Percentiles rank a stretch among this genome's conserved stretches.
These are phyloP conservation scores for Hortiboletus flavorubellus DNA, from an alignment of 768 basidiomycete species.

Conservation along the genomic window DNA sequence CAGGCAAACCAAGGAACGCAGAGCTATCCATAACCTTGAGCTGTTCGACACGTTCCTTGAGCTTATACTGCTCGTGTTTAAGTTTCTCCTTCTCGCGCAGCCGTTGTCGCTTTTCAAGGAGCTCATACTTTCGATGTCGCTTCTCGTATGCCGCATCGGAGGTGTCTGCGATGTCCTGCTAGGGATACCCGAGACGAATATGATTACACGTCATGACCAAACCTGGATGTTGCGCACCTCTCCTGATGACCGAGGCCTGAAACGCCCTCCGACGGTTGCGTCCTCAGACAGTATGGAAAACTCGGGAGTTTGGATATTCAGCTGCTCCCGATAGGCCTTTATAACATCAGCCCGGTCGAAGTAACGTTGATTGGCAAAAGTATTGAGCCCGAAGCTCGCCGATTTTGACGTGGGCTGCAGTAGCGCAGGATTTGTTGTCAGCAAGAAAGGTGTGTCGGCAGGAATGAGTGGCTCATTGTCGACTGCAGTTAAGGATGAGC, in stretches of 20 bases:
- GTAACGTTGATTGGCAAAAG: slow-evolving; percentile 63
- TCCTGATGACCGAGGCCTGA: slow-evolving; percentile 64
- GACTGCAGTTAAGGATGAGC: slow-evolving; percentile 39
- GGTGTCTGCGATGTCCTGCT: slow-evolving; percentile 58
- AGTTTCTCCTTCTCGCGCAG: slow-evolving; percentile 89
- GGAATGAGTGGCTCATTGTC: slow-evolving; percentile 75
- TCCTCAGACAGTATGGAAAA: slow-evolving; percentile 47
- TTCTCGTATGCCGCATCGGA: slow-evolving; percentile 80
- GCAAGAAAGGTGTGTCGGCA: slow-evolving; percentile 56
- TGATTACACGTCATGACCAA: slow-evolving; percentile 4
- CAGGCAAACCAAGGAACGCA: slow-evolving; percentile 63
- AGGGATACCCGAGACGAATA: slow-evolving; percentile 5
- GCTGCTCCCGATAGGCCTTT: slow-evolving; percentile 64
- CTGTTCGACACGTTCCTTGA: slow-evolving; percentile 86
- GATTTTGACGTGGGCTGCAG: slow-evolving; percentile 40
- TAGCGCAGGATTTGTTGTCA: slow-evolving; percentile 68
- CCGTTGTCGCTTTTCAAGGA: slow-evolving; percentile 80
- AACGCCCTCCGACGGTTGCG: slow-evolving; percentile 60
- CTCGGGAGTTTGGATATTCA: slow-evolving; percentile 75
- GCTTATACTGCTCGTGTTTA: slow-evolving; percentile 87
- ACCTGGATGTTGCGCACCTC: slow-evolving; percentile 51
- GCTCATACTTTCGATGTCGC: slow-evolving; percentile 83
- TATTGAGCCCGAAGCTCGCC: slow-evolving; percentile 47
- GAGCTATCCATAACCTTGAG: slow-evolving; percentile 67
- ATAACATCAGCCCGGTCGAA: slow-evolving; percentile 78